Evolutionary conservation across 495 filamentous ascomycete species (phyloP).

Genomic region (Penicillium alfredii): DNA sequence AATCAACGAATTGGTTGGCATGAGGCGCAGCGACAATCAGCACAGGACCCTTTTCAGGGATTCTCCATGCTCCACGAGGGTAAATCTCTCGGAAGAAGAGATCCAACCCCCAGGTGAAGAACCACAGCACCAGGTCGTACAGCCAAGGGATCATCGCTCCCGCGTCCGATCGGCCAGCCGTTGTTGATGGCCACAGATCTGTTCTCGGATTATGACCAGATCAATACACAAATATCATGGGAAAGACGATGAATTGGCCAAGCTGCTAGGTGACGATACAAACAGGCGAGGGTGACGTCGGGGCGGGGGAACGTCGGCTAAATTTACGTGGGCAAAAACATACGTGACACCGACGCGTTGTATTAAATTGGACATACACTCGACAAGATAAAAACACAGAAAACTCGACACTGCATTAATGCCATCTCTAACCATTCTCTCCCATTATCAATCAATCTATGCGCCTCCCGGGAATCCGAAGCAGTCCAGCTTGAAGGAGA

Average conservation of each 20-base stretch:
- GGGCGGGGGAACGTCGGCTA: too few relatives aligned
- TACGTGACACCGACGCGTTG: too few relatives aligned
- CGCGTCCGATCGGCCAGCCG: slow-evolving; percentile 12
- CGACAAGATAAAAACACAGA: neutral
- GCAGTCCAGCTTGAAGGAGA: slow-evolving; percentile 21
- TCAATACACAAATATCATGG: too few relatives aligned
- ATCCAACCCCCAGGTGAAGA: slow-evolving; percentile 74
- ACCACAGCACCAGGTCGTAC: slow-evolving; percentile 77
- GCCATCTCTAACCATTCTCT: neutral
- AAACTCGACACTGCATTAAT: neutral
- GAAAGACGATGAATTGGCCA: too few relatives aligned
- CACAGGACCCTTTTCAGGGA: slow-evolving; percentile 76
- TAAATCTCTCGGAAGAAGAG: slow-evolving; percentile 97
- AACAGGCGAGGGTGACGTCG: too few relatives aligned
- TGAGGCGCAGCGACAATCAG: slow-evolving; percentile 96
- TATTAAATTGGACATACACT: too few relatives aligned
- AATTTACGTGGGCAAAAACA: too few relatives aligned
- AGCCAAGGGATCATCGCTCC: slow-evolving; percentile 55
- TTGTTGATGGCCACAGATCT: too few relatives aligned
- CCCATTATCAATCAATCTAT: too few relatives aligned
- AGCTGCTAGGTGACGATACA: too few relatives aligned
- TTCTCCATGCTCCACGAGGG: slow-evolving; percentile 84
- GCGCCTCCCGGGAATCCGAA: slow-evolving; percentile 3
- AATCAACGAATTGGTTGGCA: slow-evolving; percentile 97
- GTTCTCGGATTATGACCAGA: too few relatives aligned